Evolutionary conservation across 139 green algal species (phyloP), one percentile per base, ranked within the genome.

Genomic region (Mesotaenium endlicherianum): DNA sequence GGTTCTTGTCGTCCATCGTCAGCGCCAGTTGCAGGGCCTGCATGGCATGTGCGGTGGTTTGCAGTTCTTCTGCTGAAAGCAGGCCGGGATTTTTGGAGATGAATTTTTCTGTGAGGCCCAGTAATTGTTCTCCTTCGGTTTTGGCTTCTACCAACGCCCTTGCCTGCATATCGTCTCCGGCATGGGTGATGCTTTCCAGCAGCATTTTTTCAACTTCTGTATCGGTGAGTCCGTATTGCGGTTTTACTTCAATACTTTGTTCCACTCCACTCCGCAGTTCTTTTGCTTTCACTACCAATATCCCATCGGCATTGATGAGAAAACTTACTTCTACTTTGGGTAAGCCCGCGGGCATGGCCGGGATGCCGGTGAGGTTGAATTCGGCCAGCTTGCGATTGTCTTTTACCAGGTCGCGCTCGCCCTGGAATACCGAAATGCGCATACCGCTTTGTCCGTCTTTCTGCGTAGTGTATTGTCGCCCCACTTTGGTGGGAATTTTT

Each of bases 161-260:
- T n/a, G n/a, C n/a, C n/a, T n/a, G n/a, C n/a, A n/a, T n/a, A n/a
- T n/a, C n/a, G n/a, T n/a, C n/a, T 11, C 20, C 34, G 31, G n/a
- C 20, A 64, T 64, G 50, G 26, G 20, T 64, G 26, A 34, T 26
- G 50, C 20, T 64, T 26, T 34, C 53, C 53, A 34, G 53, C 26
- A 64, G 26, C 53, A 64, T 64, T 64, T 64, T 64, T 26, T 64
- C 53, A 64, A 64, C 26, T 64, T 64, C 53, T 26, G 20, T 26
- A 20, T 26, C 26, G 26, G 20, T 64, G 53, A 64, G 53, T 64
- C 53, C 20, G 26, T 64, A 20, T 98, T 98, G 91, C 97, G 95
- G 85, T 98, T 98, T 75, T 95, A 98, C 90, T 98, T 98, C 58
- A 95, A 98, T 89, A 98, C 97, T 89, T 97, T 97, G 89, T 96